These are phyloP conservation scores for Teunomyces lycoperdinae DNA, from an alignment of 805 yeast species.

Conservation along the genomic window DNA sequence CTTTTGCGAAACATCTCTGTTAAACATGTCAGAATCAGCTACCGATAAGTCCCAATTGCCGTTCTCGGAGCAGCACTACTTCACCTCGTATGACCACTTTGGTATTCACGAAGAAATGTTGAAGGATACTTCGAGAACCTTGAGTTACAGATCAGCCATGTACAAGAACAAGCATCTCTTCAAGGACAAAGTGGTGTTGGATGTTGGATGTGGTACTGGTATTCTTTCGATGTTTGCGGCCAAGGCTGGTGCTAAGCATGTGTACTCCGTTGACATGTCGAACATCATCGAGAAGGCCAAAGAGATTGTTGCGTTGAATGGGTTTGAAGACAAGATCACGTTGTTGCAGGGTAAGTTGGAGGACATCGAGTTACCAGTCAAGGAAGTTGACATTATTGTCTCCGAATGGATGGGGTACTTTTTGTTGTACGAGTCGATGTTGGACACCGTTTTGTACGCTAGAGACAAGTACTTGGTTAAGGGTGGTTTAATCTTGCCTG, in stretches of 20 bases:
- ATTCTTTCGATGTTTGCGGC: slow-evolving; percentile 97
- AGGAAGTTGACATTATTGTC: slow-evolving; percentile 88
- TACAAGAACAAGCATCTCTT: slow-evolving; percentile 83
- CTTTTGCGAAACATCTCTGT: not conserved
- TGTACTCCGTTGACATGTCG: slow-evolving; percentile 96
- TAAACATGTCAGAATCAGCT: slow-evolving; percentile 35
- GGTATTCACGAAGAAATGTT: slow-evolving; percentile 99
- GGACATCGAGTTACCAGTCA: slow-evolving; percentile 82
- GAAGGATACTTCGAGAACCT: slow-evolving; percentile 89
- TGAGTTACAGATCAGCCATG: slow-evolving; percentile 89
- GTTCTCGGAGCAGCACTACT: slow-evolving; percentile 86
- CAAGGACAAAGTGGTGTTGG: slow-evolving; percentile 90
- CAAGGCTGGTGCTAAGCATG: slow-evolving; percentile 98
- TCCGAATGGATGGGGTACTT: slow-evolving; percentile 99
- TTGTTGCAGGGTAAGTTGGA: slow-evolving; percentile 90
- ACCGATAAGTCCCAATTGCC: slow-evolving; percentile 65
- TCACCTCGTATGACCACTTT: slow-evolving; percentile 92
- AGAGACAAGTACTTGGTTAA: slow-evolving; percentile 80
- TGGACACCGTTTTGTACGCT: slow-evolving; percentile 92
- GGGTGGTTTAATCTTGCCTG: slow-evolving; percentile 94
- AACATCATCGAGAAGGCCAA: slow-evolving; percentile 96
- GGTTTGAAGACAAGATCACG: slow-evolving; percentile 82
- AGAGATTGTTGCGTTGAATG: slow-evolving; percentile 80
- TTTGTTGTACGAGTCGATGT: slow-evolving; percentile 92
- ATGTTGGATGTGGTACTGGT: slow-evolving; percentile 99